Evolutionary conservation across 352 stramenopile species (phyloP).

Genomic region (Phytopythium kandeliae): DNA sequence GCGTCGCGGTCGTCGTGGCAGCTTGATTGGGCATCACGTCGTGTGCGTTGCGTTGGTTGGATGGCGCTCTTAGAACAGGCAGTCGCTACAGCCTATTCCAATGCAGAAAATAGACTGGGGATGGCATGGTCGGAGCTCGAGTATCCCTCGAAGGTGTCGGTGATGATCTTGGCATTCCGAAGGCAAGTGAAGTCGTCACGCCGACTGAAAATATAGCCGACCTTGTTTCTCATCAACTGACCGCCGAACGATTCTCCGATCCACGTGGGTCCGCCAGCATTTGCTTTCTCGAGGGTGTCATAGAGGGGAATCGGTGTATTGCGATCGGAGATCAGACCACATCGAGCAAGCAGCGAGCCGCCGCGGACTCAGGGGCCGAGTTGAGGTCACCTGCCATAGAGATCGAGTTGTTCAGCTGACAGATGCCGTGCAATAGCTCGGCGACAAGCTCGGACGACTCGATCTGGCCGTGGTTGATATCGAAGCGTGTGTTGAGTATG

Average conservation of each 20-base stretch:
- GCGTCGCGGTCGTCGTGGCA: background rate
- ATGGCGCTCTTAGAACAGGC: background rate
- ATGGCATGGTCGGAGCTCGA: conserved; percentile 56
- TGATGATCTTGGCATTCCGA: conserved; percentile 30
- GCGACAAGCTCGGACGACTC: conserved; percentile 52
- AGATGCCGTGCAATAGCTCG: conserved; percentile 31
- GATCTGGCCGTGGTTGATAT: conserved; percentile 47
- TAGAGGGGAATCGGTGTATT: conserved; percentile 49
- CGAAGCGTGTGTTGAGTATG: conserved; percentile 78
- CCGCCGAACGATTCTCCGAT: conserved; percentile 50
- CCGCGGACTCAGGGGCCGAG: conserved; percentile 17
- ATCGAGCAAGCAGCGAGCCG: conserved; percentile 38
- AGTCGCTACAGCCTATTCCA: conserved; percentile 9
- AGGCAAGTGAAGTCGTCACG: conserved; percentile 40
- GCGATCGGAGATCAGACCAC: conserved; percentile 15
- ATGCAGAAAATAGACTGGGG: conserved; percentile 56
- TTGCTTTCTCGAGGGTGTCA: conserved; percentile 44
- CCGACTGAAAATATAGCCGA: conserved; percentile 69
- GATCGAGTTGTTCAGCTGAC: conserved; percentile 37
- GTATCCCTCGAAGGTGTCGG: conserved; percentile 41
- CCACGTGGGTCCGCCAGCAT: conserved; percentile 41
- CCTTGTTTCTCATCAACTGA: conserved; percentile 25
- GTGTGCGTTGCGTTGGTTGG: too few relatives aligned
- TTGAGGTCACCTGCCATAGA: conserved; percentile 76
- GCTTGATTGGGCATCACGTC: too few relatives aligned